These are phyloP conservation scores for Xylariaceae sp. DNA, from an alignment of 2,329 filamentous ascomycete genomes.

Conservation along the genomic window DNA sequence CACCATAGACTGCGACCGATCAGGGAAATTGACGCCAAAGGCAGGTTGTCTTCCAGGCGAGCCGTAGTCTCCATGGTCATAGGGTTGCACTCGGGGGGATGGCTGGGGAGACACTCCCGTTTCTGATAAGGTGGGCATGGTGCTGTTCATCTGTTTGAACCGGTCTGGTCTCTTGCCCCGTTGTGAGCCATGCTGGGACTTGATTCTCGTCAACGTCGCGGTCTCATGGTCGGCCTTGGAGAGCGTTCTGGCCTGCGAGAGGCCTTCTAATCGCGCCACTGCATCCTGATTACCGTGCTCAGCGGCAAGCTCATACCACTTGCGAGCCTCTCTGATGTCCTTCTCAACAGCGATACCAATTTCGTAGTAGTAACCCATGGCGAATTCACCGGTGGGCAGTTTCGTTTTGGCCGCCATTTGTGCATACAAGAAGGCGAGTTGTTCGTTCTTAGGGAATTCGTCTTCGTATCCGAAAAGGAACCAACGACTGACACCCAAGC, in stretches of 20 bases:
- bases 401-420: conserved; percentile 77
- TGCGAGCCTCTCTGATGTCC: conserved; percentile 72
- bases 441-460: conserved; percentile 91
- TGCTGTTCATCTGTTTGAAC: conserved; percentile 44
- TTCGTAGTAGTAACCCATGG: conserved; percentile 94
- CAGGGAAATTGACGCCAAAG: conserved; percentile 47
- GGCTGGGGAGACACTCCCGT: conserved; percentile 38
- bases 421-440: conserved; percentile 85
- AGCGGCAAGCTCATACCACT: conserved; percentile 87
- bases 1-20: conserved; percentile 51
- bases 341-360: conserved; percentile 90
- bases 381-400: conserved; percentile 87
- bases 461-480: conserved; percentile 93
- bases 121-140: conserved; percentile 49
- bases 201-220: conserved; percentile 82
- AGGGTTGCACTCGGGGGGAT: conserved; percentile 37
- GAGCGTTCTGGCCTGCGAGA: conserved; percentile 75
- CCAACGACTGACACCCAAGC: conserved; percentile 97
- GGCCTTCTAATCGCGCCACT: conserved; percentile 70
- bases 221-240: conserved; percentile 92
- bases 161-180: conserved; percentile 56
- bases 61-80: conserved; percentile 40
- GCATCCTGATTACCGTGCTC: conserved; percentile 92
- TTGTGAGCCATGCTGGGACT: conserved; percentile 68
- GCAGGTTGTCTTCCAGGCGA: conserved; percentile 42